Evolutionary conservation across 2,329 filamentous ascomycete species (phyloP), one percentile per base, ranked within the genome.

Genomic region (Pestalotiopsis sp.): DNA sequence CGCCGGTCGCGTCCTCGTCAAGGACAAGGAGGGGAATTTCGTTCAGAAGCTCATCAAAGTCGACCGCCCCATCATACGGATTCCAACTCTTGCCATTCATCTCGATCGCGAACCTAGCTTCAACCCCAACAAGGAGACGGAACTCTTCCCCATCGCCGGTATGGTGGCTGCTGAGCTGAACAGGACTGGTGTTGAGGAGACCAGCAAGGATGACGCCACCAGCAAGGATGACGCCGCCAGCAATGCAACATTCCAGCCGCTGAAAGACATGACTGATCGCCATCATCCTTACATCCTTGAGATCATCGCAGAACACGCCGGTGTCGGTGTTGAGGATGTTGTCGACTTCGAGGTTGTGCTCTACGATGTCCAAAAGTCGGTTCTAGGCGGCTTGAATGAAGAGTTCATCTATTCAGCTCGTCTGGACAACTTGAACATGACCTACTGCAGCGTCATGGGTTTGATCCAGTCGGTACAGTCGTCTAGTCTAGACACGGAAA

Each of bases 341-440:
- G 84, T 96, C 63, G 96, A 99, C 81, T 99, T 99, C 75, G 96
- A 99, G 83, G 89, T 98, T 75, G 89, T 98, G n/a, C 90, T 99
- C 57, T 99, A 97, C 81, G 96, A 99, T 79, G 97, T 94, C 11
- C 96, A 99, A 77, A 93, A 95, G 77, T 90, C 95, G 0, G 93
- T 91, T 77, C 88, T 99, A 17, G 96, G 96, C 69, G 96, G 96
- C 45, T 83, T 99, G 73, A 92, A 93, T 79, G 92, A 98, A 76
- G 96, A 99, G 81, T 92, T 99, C 78, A 93, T 99, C 82, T 98
- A 95, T 84, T 97, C 95, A 2, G 90, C 95, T n/a, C 91, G 96
- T 60, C 88, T 99, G 67, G 96, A 99, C 83, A 99, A 99, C 81
- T 86, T 98, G 17, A 93, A 93, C 82, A 97, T 97, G 93, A 97